A percentile compares a stretch with the other conserved stretches of the same genome.
These are phyloP conservation scores for Trichophyton benhamiae DNA, from an alignment of 2,329 filamentous ascomycete species.

Conservation along the genomic window DNA sequence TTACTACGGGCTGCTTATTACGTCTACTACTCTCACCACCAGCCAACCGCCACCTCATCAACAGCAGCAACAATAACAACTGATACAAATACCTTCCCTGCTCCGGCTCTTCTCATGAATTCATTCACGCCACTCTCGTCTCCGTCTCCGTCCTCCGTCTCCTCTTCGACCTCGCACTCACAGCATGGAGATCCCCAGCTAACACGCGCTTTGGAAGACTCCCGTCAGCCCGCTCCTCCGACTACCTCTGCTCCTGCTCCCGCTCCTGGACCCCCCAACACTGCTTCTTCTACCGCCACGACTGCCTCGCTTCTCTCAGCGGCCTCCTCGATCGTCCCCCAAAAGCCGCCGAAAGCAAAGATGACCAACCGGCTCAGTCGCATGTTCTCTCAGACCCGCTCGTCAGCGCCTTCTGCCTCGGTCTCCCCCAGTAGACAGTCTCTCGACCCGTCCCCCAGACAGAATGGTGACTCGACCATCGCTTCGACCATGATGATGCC, in stretches of 20 bases:
- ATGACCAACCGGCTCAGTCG: slow-evolving; percentile 36
- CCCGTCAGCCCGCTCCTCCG: slow-evolving; percentile 23
- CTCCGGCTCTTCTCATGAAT: slow-evolving; percentile 24
- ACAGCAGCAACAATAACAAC: not conserved
- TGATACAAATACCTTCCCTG: no score
- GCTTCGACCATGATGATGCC: not conserved
- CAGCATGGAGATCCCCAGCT: slow-evolving; percentile 20
- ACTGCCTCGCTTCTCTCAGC: not conserved
- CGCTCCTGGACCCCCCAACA: slow-evolving; percentile 7
- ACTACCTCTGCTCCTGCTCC: slow-evolving; percentile 5
- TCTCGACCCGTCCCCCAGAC: not conserved
- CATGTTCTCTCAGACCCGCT: slow-evolving; percentile 34
- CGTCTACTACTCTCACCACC: not conserved
- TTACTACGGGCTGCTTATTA: not conserved
- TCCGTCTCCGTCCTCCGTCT: slow-evolving; percentile 21
- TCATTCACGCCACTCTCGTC: slow-evolving; percentile 31
- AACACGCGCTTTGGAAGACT: slow-evolving; percentile 34
- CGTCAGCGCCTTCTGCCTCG: slow-evolving; percentile 6
- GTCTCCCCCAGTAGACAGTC: slow-evolving; percentile 21
- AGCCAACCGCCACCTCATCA: slow-evolving; percentile 13
- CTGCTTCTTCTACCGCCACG: slow-evolving; percentile 2
- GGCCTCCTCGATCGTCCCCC: slow-evolving; percentile 15
- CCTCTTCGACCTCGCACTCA: slow-evolving; percentile 23
- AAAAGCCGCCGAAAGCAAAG: slow-evolving; percentile 27
- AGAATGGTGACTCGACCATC: not conserved